Base-by-base conservation (phyloP, 2,329 filamentous ascomycete genomes). In the Xylaria sp. region DNA sequence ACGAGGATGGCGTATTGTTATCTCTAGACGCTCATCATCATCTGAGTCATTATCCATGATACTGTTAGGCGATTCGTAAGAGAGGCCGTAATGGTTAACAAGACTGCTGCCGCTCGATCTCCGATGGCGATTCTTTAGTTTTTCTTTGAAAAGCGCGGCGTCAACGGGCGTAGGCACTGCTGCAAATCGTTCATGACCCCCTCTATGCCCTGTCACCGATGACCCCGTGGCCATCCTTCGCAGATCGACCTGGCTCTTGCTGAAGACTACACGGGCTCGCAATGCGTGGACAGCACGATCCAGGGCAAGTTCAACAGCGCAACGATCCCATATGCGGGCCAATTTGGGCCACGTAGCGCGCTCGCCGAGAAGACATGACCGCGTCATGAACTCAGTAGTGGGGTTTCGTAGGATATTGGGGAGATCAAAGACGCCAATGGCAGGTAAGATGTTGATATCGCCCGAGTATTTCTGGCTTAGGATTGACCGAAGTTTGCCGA, bases 281-380 rank as follows among this genome's bases (percentile, higher is more conserved):
- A 94, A 82, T 12, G 85, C 84, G 70, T 92, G 90, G 0, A 95
- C 91, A 1, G 92, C 91, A 23, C 88, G 85, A 76, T 96, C 92
- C 1, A 98, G 82, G 3, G 94, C 93, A 55, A 97, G 82, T 78
- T 98, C 95, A 63, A 98, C 93, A 2, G 94, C 93, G 74, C 93
- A 93, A 63, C 94, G 91, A 76, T 97, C 96, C 47, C 92, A 87
- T 74, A 98, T 92, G 13, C 93, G 89, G 71, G 91, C 92, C 10
- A 98, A 82, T 78, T 94, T 94, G 0, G 94, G 94, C 95, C 94
- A 98, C 0, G 94, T 97, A 2, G 95, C 94, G 66, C 90, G 87
- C 79, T 98, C 93, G 6, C 95, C 95, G 29, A 88, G 86, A 6
- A 93, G 82, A 75, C 92, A 92, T 9, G 92, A 91, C 55, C 91